Evolutionary conservation across 192 early-diverging fungal genomes (phyloP), one percentile per base, ranked within the genome.

Genomic region (Linnemannia elongata): DNA sequence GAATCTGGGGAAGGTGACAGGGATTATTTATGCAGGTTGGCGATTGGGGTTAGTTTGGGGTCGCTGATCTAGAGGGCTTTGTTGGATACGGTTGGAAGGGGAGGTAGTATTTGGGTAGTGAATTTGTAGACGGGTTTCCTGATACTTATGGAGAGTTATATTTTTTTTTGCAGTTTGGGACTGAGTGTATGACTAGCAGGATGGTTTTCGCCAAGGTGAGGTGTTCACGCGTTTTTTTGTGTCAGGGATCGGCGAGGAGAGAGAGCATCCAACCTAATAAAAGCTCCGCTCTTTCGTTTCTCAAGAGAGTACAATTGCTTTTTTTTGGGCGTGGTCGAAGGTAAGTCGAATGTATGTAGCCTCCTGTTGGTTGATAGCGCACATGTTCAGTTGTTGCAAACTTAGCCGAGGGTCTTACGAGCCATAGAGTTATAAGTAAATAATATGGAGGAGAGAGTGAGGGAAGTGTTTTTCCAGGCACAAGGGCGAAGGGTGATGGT

Each of bases 21-120:
- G 79, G 1, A 87, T 87, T 39, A 33, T 87, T 18, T 87, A 81
- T 41, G 85, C 73, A 0, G 72, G 5, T 81, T 87, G 79, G 85
- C 72, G 47, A 66, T 87, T 49, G 85, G 79, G 22, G 73, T 76
- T 17, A 3, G 63, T 8, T 75, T 81, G 15, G 84, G 79, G n/a
- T 81, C 84, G 22, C 79, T 79, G 35, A 72, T 63, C 7, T 81
- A 79, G 7, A 79, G 84, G 4, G 79, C 76, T 18, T 81, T 87
- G 41, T 63, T 87, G 18, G 79, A 79, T 41, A 70, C 79, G 1
- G 42, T 87, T 27, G 76, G 13, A 47, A 81, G n/a, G 36, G 22
- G 17, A 86, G 69, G 6, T n/a, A 87, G 52, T 87, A 87, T 52
- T 52, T 74, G 41, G 10, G 84, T 72, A 1, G 79, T 87, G 42